Conservation (phyloP, 257 asterid genomes). For the Thymus quinquecostatus region DNA sequence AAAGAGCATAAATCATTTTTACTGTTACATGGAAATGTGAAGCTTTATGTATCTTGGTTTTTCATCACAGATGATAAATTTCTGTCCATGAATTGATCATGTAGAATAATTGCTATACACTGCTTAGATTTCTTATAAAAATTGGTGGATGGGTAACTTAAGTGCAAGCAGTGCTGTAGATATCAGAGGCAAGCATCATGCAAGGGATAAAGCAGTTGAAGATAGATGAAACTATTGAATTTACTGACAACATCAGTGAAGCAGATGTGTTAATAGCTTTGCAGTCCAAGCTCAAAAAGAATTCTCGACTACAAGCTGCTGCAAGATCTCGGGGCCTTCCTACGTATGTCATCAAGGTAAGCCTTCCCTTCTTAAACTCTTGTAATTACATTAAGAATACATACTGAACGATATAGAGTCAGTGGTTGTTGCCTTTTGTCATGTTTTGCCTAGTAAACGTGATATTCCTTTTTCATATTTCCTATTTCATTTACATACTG, state of each 20-base stretch:
- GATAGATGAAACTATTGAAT: constrained; percentile 55
- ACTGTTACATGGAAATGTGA: constrained; percentile 12
- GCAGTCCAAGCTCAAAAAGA: constrained; percentile 91
- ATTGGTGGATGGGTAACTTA: constrained; percentile 45
- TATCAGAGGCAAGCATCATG: constrained; percentile 74
- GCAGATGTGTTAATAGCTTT: constrained; percentile 86
- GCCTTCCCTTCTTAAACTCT: constrained; percentile 5
- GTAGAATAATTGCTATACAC: constrained; percentile 11
- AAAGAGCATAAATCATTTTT: background rate
- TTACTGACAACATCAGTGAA: constrained; percentile 92
- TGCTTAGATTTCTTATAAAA: constrained; percentile 35
- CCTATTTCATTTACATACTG: constrained; percentile 9
- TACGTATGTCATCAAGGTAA: constrained; percentile 74
- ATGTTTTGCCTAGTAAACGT: constrained; percentile 21
- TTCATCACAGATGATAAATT: background rate
- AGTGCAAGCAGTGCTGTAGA: constrained; percentile 63
- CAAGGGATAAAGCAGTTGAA: constrained; percentile 84
- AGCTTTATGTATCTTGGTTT: background rate
- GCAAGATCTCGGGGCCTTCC: constrained; percentile 90
- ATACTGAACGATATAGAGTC: background rate
- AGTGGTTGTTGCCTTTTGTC: constrained; percentile 28
- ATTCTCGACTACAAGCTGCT: constrained; percentile 92
- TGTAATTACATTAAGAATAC: background rate
- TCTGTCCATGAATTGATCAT: constrained; percentile 11
- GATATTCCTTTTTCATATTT: constrained; percentile 12